A percentile compares a stretch with the other conserved stretches of the same genome.
Conservation (phyloP, 2,329 filamentous ascomycete species). For the Malbranchea zuffiana region DNA sequence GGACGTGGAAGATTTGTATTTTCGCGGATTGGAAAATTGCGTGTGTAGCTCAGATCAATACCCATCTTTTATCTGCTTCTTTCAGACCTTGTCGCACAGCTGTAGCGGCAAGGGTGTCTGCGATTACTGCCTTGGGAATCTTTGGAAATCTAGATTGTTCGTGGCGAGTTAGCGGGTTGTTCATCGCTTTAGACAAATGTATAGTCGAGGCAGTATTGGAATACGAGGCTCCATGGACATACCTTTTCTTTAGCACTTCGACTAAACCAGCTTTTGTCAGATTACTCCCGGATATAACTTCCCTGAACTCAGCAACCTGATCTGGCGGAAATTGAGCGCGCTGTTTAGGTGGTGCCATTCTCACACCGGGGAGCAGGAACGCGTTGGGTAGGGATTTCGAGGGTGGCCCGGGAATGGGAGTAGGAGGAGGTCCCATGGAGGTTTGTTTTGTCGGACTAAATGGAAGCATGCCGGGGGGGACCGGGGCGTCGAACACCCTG, state of each 20-base stretch:
- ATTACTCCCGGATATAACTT: constrained; percentile 57
- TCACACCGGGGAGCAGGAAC: not conserved
- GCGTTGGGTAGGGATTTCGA: not conserved
- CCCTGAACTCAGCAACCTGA: constrained; percentile 56
- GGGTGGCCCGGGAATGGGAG: not conserved
- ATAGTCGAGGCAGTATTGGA: constrained; percentile 1
- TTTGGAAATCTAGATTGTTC: constrained; percentile 50
- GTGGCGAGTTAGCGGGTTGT: constrained; percentile 10
- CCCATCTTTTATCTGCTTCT: constrained; percentile 56
- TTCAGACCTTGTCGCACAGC: constrained; percentile 54
- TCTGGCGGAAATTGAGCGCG: constrained; percentile 46
- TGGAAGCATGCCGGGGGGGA: constrained; percentile 1
- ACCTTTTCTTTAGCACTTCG: constrained; percentile 62
- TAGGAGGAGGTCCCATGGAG: not conserved
- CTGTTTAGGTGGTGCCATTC: constrained; percentile 16
- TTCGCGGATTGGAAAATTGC: no score
- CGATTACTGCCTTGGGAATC: constrained; percentile 58
- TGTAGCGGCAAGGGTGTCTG: constrained; percentile 55
- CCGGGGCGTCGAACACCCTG: no score
- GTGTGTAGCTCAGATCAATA: constrained; percentile 32
- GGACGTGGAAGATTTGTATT: no score
- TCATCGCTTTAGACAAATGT: constrained; percentile 6
- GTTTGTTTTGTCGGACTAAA: constrained; percentile 6
- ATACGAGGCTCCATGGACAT: constrained; percentile 18
- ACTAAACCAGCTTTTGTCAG: constrained; percentile 64